Conservation (phyloP, 306 rosid genomes). For the Pyrus betulifolia region DNA sequence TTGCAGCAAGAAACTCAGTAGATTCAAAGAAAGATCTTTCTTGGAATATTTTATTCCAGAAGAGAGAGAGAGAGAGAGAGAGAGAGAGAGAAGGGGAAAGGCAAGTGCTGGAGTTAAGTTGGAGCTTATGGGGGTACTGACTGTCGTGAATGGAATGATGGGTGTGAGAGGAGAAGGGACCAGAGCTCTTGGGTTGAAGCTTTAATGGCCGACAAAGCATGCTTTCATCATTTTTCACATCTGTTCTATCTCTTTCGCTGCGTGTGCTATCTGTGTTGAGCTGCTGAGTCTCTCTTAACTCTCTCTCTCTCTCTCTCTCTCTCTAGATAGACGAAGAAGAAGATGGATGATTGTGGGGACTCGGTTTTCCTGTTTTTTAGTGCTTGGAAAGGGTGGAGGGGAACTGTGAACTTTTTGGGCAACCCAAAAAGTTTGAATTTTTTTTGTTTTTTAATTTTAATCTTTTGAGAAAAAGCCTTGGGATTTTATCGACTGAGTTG, state of each 20-base stretch:
- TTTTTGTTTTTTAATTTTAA: not conserved
- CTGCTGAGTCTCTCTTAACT: too few species aligned
- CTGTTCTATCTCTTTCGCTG: slow-evolving; percentile 13
- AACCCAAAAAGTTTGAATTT: slow-evolving; percentile 7
- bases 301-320: not conserved
- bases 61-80: too few species aligned
- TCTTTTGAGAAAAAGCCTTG: not conserved
- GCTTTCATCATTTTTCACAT: slow-evolving; percentile 38
- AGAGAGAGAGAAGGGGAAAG: not conserved
- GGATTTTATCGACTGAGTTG: too few species aligned
- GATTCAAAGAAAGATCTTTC: slow-evolving; percentile 24
- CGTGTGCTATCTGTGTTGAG: slow-evolving; percentile 6
- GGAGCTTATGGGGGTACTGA: not conserved
- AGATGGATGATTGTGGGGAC: slow-evolving; percentile 5
- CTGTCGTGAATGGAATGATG: slow-evolving; percentile 19
- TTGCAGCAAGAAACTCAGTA: slow-evolving; percentile 10
- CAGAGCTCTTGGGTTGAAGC: slow-evolving; percentile 33
- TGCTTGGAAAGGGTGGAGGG: slow-evolving; percentile 9
- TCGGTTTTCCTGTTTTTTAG: slow-evolving; percentile 9
- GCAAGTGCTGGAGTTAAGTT: not conserved
- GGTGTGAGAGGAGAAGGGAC: slow-evolving; percentile 11
- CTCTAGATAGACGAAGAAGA: not conserved
- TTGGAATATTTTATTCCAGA: slow-evolving; percentile 2
- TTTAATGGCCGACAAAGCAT: slow-evolving; percentile 79
- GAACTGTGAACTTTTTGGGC: slow-evolving; percentile 19